phyloP scores from a whole-genome alignment of 257 asterid genomes.

The Solanum ahanhuiri region DNA sequence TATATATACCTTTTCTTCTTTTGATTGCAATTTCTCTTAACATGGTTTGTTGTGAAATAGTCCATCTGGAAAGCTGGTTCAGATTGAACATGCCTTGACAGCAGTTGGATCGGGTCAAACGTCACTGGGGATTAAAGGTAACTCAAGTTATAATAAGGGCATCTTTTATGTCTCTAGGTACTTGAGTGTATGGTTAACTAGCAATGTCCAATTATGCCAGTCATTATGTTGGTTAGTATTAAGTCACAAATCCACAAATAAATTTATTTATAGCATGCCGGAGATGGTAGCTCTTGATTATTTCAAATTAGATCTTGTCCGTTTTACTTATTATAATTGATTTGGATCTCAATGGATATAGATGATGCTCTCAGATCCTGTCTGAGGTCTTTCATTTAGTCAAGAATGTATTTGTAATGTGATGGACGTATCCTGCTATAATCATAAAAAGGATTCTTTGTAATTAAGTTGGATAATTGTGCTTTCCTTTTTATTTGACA shows the following conservation, averaged over 20 bases:
- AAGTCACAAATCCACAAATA: background rate
- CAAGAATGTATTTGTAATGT: background rate
- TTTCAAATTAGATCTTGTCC: background rate
- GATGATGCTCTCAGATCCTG: background rate
- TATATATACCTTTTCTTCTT: background rate
- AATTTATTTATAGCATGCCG: background rate
- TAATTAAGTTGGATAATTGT: background rate
- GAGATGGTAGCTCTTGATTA: background rate
- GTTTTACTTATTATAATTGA: background rate
- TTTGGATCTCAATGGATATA: background rate
- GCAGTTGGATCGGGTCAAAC: conserved; percentile 99
- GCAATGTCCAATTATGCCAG: background rate
- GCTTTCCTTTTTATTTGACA: background rate
- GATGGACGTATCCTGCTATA: background rate
- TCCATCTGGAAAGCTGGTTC: conserved; percentile 98
- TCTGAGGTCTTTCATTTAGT: background rate
- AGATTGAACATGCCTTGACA: conserved; percentile 95
- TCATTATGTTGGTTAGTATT: background rate
- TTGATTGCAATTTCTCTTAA: background rate
- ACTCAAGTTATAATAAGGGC: background rate
- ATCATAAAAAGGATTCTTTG: background rate
- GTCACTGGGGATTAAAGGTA: conserved; percentile 95
- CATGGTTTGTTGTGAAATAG: conserved; percentile 23
- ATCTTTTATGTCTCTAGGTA: background rate
- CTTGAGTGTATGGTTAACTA: background rate